Conservation (phyloP, 257 asterid species). For the Primulina huaijiensis region DNA sequence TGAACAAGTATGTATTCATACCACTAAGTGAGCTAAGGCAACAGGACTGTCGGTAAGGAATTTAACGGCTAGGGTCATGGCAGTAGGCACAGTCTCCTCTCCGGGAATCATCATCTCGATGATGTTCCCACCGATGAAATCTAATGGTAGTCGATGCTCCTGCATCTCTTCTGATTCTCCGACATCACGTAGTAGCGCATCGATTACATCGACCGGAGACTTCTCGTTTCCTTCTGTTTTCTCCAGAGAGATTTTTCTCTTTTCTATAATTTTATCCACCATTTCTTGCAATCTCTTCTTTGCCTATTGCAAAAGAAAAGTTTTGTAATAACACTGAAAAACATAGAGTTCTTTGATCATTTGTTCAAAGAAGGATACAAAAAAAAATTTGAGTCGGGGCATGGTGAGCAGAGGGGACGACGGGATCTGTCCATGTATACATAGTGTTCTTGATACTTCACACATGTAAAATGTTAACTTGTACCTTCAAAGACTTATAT, state of each 20-base stretch:
- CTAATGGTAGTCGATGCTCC: conserved; percentile 41
- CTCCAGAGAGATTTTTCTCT: conserved; percentile 41
- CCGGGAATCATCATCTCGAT: conserved; percentile 98
- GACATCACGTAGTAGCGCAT: conserved; percentile 58
- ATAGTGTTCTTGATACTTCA: not conserved
- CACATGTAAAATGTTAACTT: not conserved
- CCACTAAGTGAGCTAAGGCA: conserved; percentile 60
- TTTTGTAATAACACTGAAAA: conserved; percentile 1
- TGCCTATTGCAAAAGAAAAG: conserved; percentile 45
- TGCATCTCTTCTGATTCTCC: conserved; percentile 45
- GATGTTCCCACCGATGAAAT: conserved; percentile 64
- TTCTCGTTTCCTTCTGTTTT: conserved; percentile 26
- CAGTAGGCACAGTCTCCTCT: conserved; percentile 84
- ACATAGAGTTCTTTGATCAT: not conserved
- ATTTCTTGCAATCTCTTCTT: conserved; percentile 53
- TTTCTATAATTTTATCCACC: conserved; percentile 52
- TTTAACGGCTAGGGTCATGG: conserved; percentile 82
- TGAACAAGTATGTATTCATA: conserved; percentile 27
- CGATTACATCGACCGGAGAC: conserved; percentile 50
- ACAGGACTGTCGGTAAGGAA: conserved; percentile 64
- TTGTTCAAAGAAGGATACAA: not conserved
- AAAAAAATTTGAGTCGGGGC: no score
- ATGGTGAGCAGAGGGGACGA: no score
- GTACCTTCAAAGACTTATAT: conserved; percentile 81
- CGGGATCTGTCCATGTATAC: no score